phyloP scores from a whole-genome alignment of 163 green algal genomes.

The Scenedesmus sp. region DNA sequence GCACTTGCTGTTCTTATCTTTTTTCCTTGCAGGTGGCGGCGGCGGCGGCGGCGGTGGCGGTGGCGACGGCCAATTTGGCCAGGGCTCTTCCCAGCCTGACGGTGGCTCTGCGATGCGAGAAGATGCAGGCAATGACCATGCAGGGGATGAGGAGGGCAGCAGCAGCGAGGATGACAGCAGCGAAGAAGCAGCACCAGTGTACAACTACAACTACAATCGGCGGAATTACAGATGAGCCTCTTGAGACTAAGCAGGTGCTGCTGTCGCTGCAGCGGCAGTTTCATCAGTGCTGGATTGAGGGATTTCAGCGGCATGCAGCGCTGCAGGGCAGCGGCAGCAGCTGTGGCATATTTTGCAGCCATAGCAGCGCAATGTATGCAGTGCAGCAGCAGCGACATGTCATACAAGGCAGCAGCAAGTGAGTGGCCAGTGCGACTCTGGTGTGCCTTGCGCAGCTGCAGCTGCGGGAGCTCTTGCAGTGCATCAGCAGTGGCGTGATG shows the following conservation, averaged over 20 bases:
- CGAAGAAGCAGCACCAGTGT: slow-evolving; percentile 45
- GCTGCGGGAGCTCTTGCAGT: slow-evolving; percentile 64
- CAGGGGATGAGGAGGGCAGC: slow-evolving; percentile 3
- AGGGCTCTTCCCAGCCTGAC: neutral
- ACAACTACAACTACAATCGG: slow-evolving; percentile 28
- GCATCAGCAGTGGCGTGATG: too few relatives aligned
- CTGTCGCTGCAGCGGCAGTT: neutral
- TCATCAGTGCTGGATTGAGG: neutral
- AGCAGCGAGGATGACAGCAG: neutral
- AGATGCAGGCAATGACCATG: slow-evolving; percentile 30
- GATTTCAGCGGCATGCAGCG: neutral
- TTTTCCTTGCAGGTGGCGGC: slow-evolving; percentile 33
- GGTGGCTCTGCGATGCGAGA: slow-evolving; percentile 13
- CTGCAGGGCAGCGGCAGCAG: neutral
- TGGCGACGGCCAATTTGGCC: neutral
- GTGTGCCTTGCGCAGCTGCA: slow-evolving; percentile 63
- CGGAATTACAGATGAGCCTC: neutral
- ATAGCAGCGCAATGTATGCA: neutral
- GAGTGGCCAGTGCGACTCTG: too few relatives aligned
- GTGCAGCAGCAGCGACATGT: neutral
- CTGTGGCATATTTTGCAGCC: neutral
- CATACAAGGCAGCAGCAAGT: neutral
- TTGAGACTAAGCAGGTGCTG: neutral
- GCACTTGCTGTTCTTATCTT: neutral
- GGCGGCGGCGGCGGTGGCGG: slow-evolving; percentile 41